phyloP scores from a whole-genome alignment of 2,329 filamentous ascomycete species.

The Delphinella strobiligena region DNA sequence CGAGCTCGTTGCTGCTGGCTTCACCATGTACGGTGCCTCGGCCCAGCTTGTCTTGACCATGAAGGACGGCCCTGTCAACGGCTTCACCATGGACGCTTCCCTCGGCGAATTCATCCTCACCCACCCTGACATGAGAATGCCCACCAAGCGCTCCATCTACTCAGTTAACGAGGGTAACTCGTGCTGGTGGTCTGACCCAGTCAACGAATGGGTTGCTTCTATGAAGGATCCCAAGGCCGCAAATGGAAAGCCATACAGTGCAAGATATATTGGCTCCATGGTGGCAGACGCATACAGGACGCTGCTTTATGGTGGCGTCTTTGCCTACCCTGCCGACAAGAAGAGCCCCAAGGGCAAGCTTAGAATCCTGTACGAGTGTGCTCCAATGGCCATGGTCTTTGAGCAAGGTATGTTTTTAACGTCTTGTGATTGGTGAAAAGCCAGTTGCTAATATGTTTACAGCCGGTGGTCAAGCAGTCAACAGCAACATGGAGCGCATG shows the following conservation, averaged over 20 bases:
- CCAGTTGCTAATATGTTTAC: slow-evolving; percentile 9
- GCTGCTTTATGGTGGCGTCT: slow-evolving; percentile 87
- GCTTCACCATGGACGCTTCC: slow-evolving; percentile 93
- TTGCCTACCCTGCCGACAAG: slow-evolving; percentile 94
- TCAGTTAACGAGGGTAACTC: slow-evolving; percentile 98
- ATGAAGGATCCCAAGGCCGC: slow-evolving; percentile 65
- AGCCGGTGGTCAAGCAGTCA: slow-evolving; percentile 86
- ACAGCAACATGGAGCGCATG: slow-evolving; percentile 86
- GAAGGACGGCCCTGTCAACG: slow-evolving; percentile 83
- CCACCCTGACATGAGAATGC: slow-evolving; percentile 86
- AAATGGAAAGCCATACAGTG: slow-evolving; percentile 78
- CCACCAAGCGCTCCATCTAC: slow-evolving; percentile 74
- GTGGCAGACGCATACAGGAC: slow-evolving; percentile 97
- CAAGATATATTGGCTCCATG: slow-evolving; percentile 95
- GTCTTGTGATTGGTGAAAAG: slow-evolving; percentile 14
- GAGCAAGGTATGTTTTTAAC: slow-evolving; percentile 82
- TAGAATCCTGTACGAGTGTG: slow-evolving; percentile 94
- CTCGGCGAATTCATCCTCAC: slow-evolving; percentile 98
- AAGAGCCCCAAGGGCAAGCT: slow-evolving; percentile 98
- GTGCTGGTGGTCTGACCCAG: slow-evolving; percentile 84
- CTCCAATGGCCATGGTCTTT: slow-evolving; percentile 97
- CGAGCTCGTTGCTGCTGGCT: slow-evolving; percentile 86
- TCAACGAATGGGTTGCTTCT: slow-evolving; percentile 77
- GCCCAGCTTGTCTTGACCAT: slow-evolving; percentile 95
- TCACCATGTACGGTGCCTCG: slow-evolving; percentile 99